These are phyloP conservation scores for Fusarium nematophilum DNA, from an alignment of 2,329 filamentous ascomycete species.

Conservation along the genomic window DNA sequence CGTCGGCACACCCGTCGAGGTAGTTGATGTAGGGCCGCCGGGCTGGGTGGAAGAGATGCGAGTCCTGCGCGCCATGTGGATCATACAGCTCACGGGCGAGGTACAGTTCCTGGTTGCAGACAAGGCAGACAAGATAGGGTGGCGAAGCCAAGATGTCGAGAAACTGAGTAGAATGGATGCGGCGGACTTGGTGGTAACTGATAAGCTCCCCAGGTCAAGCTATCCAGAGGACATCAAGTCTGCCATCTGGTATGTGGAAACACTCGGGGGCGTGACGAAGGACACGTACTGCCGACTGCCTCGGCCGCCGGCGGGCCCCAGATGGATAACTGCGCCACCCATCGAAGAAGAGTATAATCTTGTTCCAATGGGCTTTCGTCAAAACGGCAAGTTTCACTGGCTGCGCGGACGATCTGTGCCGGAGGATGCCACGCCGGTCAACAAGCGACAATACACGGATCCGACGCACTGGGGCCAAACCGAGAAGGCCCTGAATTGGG, in stretches of 20 bases:
- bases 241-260: slow-evolving; percentile 11
- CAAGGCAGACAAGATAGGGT: neutral
- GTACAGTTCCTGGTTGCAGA: slow-evolving; percentile 1
- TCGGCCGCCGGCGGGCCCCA: slow-evolving; percentile 2
- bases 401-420: neutral
- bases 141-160: slow-evolving; percentile 14
- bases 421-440: neutral
- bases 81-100: slow-evolving; percentile 29
- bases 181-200: slow-evolving; percentile 1
- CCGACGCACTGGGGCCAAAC: slow-evolving; percentile 10
- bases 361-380: neutral
- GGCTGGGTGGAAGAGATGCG: slow-evolving; percentile 41
- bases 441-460: neutral
- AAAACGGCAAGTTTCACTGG: neutral
- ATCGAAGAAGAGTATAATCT: neutral
- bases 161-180: neutral
- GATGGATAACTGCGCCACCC: slow-evolving; percentile 19
- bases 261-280: neutral
- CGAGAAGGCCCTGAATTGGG: neutral
- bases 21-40: slow-evolving; percentile 24
- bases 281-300: slow-evolving; percentile 18
- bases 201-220: neutral
- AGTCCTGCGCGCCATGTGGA: slow-evolving; percentile 34
- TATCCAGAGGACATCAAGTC: slow-evolving; percentile 16
- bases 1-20: neutral